phyloP scores from a whole-genome alignment of 768 basidiomycete genomes.

The Lactarius evosmus region DNA sequence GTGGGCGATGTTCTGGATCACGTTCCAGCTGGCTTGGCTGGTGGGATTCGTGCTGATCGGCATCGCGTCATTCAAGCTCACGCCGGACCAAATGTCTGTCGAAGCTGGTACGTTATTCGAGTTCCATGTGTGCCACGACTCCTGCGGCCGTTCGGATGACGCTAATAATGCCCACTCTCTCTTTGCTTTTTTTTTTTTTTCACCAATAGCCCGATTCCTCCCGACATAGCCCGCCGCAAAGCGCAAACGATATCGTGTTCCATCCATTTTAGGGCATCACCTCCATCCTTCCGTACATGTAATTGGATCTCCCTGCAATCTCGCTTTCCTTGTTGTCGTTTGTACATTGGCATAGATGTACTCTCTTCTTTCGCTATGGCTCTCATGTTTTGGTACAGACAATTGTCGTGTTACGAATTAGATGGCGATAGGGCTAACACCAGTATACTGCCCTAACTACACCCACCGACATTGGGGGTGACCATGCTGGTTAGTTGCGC shows the following conservation, averaged over 20 bases:
- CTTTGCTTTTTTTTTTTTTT: too few relatives aligned
- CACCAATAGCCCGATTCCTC: conserved; percentile 13
- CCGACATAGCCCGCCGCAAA: conserved; percentile 10
- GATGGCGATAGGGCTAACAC: not conserved
- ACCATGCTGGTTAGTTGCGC: too few relatives aligned
- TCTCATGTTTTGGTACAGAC: not conserved
- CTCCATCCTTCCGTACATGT: not conserved
- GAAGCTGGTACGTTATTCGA: conserved; percentile 59
- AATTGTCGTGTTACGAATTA: not conserved
- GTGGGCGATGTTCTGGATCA: conserved; percentile 84
- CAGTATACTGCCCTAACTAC: not conserved
- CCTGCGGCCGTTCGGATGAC: not conserved
- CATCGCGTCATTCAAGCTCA: conserved; percentile 70
- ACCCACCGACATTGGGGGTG: too few relatives aligned
- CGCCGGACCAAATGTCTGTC: conserved; percentile 57
- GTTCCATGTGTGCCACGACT: not conserved
- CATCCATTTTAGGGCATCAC: not conserved
- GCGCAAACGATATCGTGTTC: not conserved
- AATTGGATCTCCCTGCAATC: not conserved
- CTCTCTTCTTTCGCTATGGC: not conserved
- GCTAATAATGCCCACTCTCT: too few relatives aligned
- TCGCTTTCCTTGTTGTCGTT: not conserved
- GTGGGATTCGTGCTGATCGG: conserved; percentile 79
- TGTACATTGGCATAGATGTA: not conserved
- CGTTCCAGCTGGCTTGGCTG: conserved; percentile 71